These are phyloP conservation scores for Mesembryanthemum crystallinum DNA, from an alignment of 148 eudicot species.

Conservation along the genomic window DNA sequence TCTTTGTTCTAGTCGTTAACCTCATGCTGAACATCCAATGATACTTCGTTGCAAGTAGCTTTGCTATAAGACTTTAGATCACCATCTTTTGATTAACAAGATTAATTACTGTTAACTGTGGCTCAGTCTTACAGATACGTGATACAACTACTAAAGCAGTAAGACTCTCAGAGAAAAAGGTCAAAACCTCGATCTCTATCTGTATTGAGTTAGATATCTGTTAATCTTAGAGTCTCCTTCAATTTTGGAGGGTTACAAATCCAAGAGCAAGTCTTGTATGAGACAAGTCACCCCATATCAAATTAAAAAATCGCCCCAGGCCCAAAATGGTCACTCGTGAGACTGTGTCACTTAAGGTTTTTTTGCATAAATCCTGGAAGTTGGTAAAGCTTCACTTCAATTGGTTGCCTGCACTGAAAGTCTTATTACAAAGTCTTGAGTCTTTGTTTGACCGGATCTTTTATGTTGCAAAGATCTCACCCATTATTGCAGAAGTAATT, in stretches of 20 bases:
- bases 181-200: conserved; percentile 5
- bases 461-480: neutral
- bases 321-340: no score
- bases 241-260: conserved; percentile 10
- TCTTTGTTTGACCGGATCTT: neutral
- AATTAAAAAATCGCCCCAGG: no score
- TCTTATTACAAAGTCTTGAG: neutral
- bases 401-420: neutral
- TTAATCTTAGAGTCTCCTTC: no score
- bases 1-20: conserved; percentile 8
- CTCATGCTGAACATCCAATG: neutral
- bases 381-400: neutral
- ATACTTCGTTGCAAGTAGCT: neutral
- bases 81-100: neutral
- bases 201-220: neutral
- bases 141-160: neutral
- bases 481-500: neutral
- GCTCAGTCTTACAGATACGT: neutral
- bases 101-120: neutral
- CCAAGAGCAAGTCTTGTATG: no score
- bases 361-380: neutral
- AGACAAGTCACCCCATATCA: no score
- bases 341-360: no score
- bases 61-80: neutral
- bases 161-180: conserved; percentile 3